These are phyloP conservation scores for Aotearoamyces nothofagi DNA, from an alignment of 2,329 filamentous ascomycete species.

Conservation along the genomic window DNA sequence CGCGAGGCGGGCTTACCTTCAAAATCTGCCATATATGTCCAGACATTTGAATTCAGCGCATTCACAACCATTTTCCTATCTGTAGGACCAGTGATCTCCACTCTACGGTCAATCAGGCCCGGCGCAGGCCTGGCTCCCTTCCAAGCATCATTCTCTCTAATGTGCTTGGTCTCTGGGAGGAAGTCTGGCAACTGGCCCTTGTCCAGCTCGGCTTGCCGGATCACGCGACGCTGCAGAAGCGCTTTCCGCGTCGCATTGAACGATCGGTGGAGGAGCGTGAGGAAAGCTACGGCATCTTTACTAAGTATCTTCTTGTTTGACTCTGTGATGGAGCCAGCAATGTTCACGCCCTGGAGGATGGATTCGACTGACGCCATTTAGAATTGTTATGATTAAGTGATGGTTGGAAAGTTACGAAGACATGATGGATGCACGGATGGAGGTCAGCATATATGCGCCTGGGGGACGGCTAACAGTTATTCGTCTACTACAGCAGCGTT, in stretches of 20 bases:
- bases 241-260: slow-evolving; percentile 84
- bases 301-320: slow-evolving; percentile 82
- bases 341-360: slow-evolving; percentile 75
- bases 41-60: slow-evolving; percentile 87
- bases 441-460: slow-evolving; percentile 1
- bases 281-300: slow-evolving; percentile 78
- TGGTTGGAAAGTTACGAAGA: not conserved
- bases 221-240: slow-evolving; percentile 71
- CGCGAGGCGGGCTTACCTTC: slow-evolving; percentile 48
- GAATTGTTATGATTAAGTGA: not conserved
- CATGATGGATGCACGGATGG: not conserved
- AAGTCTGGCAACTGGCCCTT: slow-evolving; percentile 82
- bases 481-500: not conserved
- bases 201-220: slow-evolving; percentile 87
- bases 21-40: slow-evolving; percentile 99
- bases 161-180: slow-evolving; percentile 86
- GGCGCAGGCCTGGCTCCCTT: slow-evolving; percentile 83
- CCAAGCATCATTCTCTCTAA: slow-evolving; percentile 90
- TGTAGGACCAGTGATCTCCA: slow-evolving; percentile 94
- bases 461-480: not conserved
- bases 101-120: slow-evolving; percentile 79
- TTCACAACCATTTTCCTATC: slow-evolving; percentile 99
- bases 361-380: slow-evolving; percentile 56
- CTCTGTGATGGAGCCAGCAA: slow-evolving; percentile 67
- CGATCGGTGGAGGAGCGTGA: slow-evolving; percentile 84